Evolutionary conservation across 1,284 basidiomycete species (phyloP).

Genomic region (Ceratobasidium sp.): DNA sequence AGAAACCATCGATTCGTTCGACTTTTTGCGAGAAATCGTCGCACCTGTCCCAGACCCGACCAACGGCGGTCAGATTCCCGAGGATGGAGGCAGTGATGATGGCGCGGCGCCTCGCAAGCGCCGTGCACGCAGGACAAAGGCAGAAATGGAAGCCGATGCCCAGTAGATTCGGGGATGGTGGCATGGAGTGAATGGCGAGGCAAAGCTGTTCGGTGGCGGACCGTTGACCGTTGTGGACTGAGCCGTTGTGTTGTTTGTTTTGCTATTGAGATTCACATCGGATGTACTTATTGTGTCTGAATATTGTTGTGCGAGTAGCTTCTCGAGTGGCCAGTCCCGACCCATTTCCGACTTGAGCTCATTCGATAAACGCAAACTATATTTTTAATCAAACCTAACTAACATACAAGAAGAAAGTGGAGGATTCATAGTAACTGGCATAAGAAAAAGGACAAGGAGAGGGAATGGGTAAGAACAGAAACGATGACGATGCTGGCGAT

Average conservation of each 20-base stretch:
- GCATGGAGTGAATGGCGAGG: background rate
- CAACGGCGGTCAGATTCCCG: constrained; percentile 60
- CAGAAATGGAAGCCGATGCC: constrained; percentile 34
- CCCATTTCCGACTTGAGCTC: background rate
- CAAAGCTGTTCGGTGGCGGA: background rate
- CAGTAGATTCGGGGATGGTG: background rate
- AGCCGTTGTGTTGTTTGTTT: background rate
- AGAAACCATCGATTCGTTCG: constrained; percentile 86
- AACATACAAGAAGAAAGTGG: constrained; percentile 14
- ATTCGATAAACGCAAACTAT: background rate
- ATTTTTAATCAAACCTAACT: constrained; percentile 13
- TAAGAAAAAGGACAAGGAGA: constrained; percentile 2
- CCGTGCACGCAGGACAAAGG: constrained; percentile 34
- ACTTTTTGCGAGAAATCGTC: constrained; percentile 97
- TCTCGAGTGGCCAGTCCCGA: background rate
- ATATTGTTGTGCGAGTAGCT: background rate
- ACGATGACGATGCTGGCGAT: background rate
- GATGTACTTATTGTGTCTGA: constrained; percentile 11
- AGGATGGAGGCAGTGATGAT: constrained; percentile 32
- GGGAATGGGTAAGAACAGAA: background rate
- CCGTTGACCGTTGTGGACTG: background rate
- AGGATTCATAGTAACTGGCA: constrained; percentile 29
- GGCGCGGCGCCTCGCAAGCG: constrained; percentile 34
- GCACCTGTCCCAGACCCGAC: constrained; percentile 88
- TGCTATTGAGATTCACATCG: background rate